A percentile compares a stretch with the other conserved stretches of the same genome.
phyloP scores from a whole-genome alignment of 2,329 filamentous ascomycete genomes.

The Elsinoe australis region DNA sequence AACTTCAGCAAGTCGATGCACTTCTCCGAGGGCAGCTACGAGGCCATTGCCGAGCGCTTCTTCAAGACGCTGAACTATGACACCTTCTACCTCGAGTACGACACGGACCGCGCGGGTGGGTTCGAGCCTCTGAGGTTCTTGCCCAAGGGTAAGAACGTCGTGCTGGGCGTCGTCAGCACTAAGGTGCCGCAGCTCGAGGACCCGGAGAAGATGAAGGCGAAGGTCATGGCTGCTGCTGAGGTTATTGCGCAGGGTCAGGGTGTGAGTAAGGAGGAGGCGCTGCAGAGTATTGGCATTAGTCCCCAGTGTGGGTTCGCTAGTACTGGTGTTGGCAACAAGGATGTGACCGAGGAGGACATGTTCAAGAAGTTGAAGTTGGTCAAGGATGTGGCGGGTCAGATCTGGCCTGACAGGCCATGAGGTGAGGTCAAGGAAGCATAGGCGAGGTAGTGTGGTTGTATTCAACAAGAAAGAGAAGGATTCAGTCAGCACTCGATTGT shows the following conservation, averaged over 20 bases:
- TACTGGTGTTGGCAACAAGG: conserved; percentile 32
- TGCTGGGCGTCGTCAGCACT: conserved; percentile 34
- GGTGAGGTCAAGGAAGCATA: background rate
- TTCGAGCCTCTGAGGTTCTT: conserved; percentile 35
- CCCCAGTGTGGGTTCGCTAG: conserved; percentile 35
- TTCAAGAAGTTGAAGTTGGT: conserved; percentile 33
- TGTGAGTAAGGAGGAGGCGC: conserved; percentile 30
- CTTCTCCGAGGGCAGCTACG: conserved; percentile 34
- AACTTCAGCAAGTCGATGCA: conserved; percentile 35
- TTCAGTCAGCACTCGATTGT: background rate
- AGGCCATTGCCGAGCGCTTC: conserved; percentile 33
- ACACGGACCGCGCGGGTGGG: conserved; percentile 33
- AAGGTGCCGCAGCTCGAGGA: conserved; percentile 34
- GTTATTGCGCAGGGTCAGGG: conserved; percentile 34
- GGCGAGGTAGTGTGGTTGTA: background rate
- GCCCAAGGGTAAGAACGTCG: conserved; percentile 34
- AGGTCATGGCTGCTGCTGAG: conserved; percentile 31
- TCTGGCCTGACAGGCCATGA: conserved; percentile 31
- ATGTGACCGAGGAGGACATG: conserved; percentile 35
- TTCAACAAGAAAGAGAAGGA: conserved; percentile 15
- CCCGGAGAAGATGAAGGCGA: conserved; percentile 28
- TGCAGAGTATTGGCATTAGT: conserved; percentile 33
- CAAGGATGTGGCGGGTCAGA: conserved; percentile 31
- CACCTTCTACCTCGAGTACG: conserved; percentile 36
- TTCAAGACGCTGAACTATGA: conserved; percentile 35